A percentile compares a stretch with the other conserved stretches of the same genome.
These are phyloP conservation scores for Rhodotorula paludigena DNA, from an alignment of 768 basidiomycete species.

Conservation along the genomic window DNA sequence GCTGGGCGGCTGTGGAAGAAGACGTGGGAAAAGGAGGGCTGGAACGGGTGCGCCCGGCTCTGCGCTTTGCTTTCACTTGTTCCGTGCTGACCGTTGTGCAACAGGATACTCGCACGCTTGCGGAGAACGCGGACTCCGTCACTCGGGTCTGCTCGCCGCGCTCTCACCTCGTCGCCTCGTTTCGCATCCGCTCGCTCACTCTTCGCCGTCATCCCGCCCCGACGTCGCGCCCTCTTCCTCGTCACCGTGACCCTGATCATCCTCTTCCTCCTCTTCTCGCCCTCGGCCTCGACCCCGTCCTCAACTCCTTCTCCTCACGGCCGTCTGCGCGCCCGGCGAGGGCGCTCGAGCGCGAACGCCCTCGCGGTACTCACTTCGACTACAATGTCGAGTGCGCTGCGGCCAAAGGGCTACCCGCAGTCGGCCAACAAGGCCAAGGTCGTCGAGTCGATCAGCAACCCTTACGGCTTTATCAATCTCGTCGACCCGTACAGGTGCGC, in stretches of 20 bases:
- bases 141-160: slow-evolving; percentile 3
- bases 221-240: slow-evolving; percentile 2
- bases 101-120: background rate
- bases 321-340: background rate
- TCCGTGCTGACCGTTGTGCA: no score
- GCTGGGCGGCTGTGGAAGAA: slow-evolving; percentile 8
- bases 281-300: background rate
- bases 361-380: background rate
- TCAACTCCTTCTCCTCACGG: background rate
- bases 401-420: background rate
- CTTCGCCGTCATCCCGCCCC: background rate
- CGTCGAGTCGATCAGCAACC: slow-evolving; percentile 16
- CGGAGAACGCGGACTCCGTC: background rate
- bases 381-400: background rate
- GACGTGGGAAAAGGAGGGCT: slow-evolving; percentile 19
- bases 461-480: slow-evolving; percentile 23
- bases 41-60: background rate
- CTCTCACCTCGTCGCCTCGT: slow-evolving; percentile 2
- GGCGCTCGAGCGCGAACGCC: background rate
- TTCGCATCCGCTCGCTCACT: background rate
- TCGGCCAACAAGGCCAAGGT: slow-evolving; percentile 16
- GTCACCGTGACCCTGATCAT: slow-evolving; percentile 3
- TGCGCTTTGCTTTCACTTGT: background rate
- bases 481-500: slow-evolving; percentile 20
- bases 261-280: slow-evolving; percentile 13